Conservation (phyloP, 2,329 filamentous ascomycete genomes). For the Tolypocladium tundrense region DNA sequence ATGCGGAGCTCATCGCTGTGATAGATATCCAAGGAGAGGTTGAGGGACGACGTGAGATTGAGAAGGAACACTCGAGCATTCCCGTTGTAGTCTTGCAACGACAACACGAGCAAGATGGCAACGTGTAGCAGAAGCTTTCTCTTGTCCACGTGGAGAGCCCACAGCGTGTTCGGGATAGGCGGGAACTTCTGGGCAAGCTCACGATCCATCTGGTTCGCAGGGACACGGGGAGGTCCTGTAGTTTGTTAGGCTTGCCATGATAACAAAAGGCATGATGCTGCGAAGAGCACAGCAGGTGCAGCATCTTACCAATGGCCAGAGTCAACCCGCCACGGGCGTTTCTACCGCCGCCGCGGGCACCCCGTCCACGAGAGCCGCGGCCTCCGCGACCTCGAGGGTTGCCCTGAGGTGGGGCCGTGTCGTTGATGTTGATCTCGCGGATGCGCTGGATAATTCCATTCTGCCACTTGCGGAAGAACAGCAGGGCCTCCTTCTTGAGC, state of each 20-base stretch:
- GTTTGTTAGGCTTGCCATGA: background rate
- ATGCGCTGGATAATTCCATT: slow-evolving; percentile 58
- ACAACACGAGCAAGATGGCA: slow-evolving; percentile 61
- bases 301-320: slow-evolving; percentile 24
- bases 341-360: slow-evolving; percentile 20
- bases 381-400: slow-evolving; percentile 24
- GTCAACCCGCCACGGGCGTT: slow-evolving; percentile 15
- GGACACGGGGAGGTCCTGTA: slow-evolving; percentile 28
- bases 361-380: slow-evolving; percentile 16
- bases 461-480: slow-evolving; percentile 75
- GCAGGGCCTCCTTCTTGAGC: slow-evolving; percentile 58
- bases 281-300: background rate
- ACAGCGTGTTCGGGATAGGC: slow-evolving; percentile 51
- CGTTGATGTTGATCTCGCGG: slow-evolving; percentile 52
- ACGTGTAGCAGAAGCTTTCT: slow-evolving; percentile 61
- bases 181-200: slow-evolving; percentile 41
- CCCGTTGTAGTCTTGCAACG: slow-evolving; percentile 66
- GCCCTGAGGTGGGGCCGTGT: slow-evolving; percentile 16
- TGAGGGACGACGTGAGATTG: slow-evolving; percentile 58
- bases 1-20: slow-evolving; percentile 66
- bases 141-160: slow-evolving; percentile 48
- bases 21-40: slow-evolving; percentile 54
- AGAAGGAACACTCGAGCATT: slow-evolving; percentile 64
- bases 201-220: slow-evolving; percentile 33
- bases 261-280: background rate